Base-by-base conservation (phyloP, 1,284 basidiomycete species). In the Pseudozyma thailandica region DNA sequence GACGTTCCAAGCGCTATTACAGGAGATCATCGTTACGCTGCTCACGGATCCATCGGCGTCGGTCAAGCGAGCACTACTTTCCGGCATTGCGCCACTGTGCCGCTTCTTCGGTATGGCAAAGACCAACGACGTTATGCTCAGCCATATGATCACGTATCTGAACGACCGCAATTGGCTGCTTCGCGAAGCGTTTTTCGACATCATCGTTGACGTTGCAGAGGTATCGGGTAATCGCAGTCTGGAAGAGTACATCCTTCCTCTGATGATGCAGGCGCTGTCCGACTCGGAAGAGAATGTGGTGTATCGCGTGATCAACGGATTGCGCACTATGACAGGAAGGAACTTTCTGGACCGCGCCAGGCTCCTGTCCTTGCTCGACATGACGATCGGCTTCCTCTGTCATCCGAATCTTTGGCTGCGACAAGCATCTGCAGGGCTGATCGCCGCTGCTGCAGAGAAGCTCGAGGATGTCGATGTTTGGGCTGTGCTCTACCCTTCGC, bases 381-480 rank as follows among this genome's bases (percentile, higher is more conserved):
- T 90, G 0, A 90, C 91, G 0, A 85, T 93, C 8, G 92, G 92
- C 1, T 94, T 98, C 80, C 84, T 98, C 37, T 95, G 92, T 75
- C 96, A 99, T 83, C 95, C 96, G 0, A 95, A 97, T 83, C 84
- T 89, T n/a, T 98, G 95, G 94, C 92, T 98, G 77, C 92, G 97
- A 86, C 91, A 93, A 91, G 93, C 91, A 21, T 89, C 93, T 4
- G 90, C 90, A 6, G 90, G 91, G 0, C 92, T 98, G 44, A 89
- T 92, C 0, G 89, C 92, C 1, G 89, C 92, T 7, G 90, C 91
- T 1, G 89, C 89, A 44, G 89, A 90, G 62, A 86, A 95, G 8
- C 90, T 91, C 0, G 46, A 66, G 10, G 55, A 69, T 16, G 60
- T 71, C 12, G 96, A 98, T 78, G 89, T 92, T 10, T 98, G 96